Evolutionary conservation across 2,329 filamentous ascomycete genomes (phyloP).

Genomic region (Aspergillus sp.): DNA sequence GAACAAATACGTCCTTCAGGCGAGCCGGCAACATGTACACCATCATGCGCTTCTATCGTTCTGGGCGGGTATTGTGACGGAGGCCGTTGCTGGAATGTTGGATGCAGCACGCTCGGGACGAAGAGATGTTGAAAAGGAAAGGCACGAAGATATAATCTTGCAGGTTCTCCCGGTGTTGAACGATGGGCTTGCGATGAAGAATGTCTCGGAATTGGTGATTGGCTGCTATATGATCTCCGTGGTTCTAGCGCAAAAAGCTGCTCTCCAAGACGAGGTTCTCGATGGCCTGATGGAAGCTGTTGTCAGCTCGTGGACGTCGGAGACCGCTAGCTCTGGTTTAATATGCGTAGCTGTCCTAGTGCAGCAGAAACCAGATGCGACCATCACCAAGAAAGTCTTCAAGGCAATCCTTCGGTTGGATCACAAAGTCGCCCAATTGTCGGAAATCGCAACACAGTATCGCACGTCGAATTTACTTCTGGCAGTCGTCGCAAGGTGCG

Average conservation of each 20-base stretch:
- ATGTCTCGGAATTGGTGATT: constrained; percentile 69
- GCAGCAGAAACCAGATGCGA: constrained; percentile 64
- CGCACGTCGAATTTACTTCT: constrained; percentile 28
- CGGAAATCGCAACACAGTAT: constrained; percentile 27
- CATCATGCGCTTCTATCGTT: constrained; percentile 75
- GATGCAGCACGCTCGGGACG: constrained; percentile 70
- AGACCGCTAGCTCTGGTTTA: constrained; percentile 65
- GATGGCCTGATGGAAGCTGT: constrained; percentile 85
- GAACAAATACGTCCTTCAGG: constrained; percentile 69
- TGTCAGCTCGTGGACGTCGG: constrained; percentile 63
- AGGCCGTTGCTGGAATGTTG: constrained; percentile 74
- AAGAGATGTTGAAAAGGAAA: constrained; percentile 65
- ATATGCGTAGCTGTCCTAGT: constrained; percentile 74
- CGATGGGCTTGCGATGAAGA: constrained; percentile 66
- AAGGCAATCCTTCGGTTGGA: constrained; percentile 41
- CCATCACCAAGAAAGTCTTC: constrained; percentile 61
- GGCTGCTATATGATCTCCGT: constrained; percentile 87
- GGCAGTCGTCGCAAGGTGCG: constrained; percentile 29
- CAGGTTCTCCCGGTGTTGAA: constrained; percentile 63
- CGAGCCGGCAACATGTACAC: constrained; percentile 62
- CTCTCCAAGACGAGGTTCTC: constrained; percentile 70
- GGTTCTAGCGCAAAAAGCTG: constrained; percentile 74
- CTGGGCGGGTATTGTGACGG: constrained; percentile 81
- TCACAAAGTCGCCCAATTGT: constrained; percentile 23
- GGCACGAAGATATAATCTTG: constrained; percentile 68